Evolutionary conservation across 371 early-diverging fungal genomes (phyloP).

Genomic region (Mucor sp.): DNA sequence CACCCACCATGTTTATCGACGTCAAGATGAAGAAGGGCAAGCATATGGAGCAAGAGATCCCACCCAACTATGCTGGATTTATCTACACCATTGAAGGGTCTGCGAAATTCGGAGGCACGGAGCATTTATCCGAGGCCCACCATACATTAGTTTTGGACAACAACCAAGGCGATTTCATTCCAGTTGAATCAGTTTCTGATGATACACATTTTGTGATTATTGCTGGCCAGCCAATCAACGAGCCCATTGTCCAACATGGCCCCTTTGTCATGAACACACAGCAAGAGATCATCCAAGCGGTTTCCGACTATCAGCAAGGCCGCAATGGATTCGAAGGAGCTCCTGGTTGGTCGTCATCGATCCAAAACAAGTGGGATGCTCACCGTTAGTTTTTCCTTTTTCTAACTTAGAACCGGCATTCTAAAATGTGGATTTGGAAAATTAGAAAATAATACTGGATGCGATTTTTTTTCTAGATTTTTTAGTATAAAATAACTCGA

Average conservation of each 20-base stretch:
- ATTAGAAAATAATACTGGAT: background rate
- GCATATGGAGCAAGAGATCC: constrained; percentile 56
- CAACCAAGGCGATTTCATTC: constrained; percentile 39
- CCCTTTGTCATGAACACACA: constrained; percentile 64
- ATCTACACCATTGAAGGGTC: constrained; percentile 66
- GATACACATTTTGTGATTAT: constrained; percentile 59
- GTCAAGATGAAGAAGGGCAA: constrained; percentile 57
- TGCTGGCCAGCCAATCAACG: constrained; percentile 60
- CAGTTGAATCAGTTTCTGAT: constrained; percentile 50
- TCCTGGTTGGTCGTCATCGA: constrained; percentile 31
- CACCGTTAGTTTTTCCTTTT: background rate
- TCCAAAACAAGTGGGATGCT: constrained; percentile 1
- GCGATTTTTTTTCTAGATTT: background rate
- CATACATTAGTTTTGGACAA: constrained; percentile 54
- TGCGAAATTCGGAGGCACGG: constrained; percentile 51
- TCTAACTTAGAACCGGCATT: background rate
- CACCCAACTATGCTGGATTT: constrained; percentile 61
- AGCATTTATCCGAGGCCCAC: constrained; percentile 50
- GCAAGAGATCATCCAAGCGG: constrained; percentile 54
- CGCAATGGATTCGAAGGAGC: constrained; percentile 61
- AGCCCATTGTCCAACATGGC: constrained; percentile 62
- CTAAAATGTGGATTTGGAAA: background rate
- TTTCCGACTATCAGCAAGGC: constrained; percentile 49
- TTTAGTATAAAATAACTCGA: background rate
- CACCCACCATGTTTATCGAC: constrained; percentile 75